Conservation (phyloP, 2,329 filamentous ascomycete genomes). For the Fusarium anguioides region DNA sequence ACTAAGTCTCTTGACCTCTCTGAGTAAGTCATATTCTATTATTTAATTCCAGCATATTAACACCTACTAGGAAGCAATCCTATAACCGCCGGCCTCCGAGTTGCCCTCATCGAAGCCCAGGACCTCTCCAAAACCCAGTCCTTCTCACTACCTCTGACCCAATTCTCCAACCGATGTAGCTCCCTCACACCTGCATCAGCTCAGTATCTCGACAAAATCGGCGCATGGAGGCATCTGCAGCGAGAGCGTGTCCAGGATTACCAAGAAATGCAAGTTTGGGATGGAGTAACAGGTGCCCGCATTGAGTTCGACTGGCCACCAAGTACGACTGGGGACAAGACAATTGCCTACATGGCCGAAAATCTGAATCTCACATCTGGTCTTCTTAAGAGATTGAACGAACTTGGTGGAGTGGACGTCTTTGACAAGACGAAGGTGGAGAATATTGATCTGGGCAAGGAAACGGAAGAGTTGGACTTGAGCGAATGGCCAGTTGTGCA, state of each 20-base stretch:
- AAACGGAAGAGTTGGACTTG: conserved; percentile 77
- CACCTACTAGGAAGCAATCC: conserved; percentile 74
- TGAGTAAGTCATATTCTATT: conserved; percentile 63
- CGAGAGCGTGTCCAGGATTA: conserved; percentile 83
- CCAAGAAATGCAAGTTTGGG: conserved; percentile 98
- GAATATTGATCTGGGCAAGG: conserved; percentile 79
- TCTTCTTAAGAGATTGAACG: conserved; percentile 76
- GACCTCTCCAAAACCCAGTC: conserved; percentile 76
- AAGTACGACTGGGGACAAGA: conserved; percentile 61
- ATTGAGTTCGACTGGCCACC: conserved; percentile 87
- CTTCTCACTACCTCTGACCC: conserved; percentile 73
- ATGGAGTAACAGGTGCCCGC: conserved; percentile 85
- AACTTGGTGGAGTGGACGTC: conserved; percentile 75
- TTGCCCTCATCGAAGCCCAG: conserved; percentile 92
- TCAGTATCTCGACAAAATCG: conserved; percentile 83
- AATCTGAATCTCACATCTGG: conserved; percentile 89
- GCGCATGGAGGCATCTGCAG: conserved; percentile 84
- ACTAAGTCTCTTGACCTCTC: conserved; percentile 80
- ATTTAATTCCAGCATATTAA: neutral
- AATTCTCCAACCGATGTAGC: conserved; percentile 94
- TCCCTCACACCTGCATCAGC: conserved; percentile 91
- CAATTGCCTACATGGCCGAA: conserved; percentile 96
- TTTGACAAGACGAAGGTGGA: conserved; percentile 83
- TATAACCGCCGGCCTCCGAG: conserved; percentile 78
- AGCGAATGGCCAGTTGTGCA: conserved; percentile 88